Percentiles rank a stretch among this genome's conserved stretches.
Evolutionary conservation across 805 yeast species (phyloP).

Genomic region (Yarrowia yakushimensis): DNA sequence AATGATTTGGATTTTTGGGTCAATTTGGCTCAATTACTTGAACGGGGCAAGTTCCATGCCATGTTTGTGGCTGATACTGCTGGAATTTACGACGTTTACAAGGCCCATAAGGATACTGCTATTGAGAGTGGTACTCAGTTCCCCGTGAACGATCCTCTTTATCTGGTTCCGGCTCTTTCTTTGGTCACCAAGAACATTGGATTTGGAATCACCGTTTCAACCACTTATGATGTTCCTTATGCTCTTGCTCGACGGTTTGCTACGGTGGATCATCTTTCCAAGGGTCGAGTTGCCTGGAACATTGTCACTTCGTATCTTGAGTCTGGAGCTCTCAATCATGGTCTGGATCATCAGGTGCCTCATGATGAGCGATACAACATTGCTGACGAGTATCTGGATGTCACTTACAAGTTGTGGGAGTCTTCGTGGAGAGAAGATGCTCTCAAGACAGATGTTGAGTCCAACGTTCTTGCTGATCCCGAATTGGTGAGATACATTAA

Average conservation of each 20-base stretch:
- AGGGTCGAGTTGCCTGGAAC: conserved; percentile 50
- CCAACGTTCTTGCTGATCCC: conserved; percentile 35
- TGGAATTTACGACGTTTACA: conserved; percentile 43
- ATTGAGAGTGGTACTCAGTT: conserved; percentile 39
- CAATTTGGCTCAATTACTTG: conserved; percentile 41
- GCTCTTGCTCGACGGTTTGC: conserved; percentile 46
- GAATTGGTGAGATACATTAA: conserved; percentile 43
- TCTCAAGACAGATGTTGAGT: conserved; percentile 34
- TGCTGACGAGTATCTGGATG: conserved; percentile 44
- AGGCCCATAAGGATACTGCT: conserved; percentile 38
- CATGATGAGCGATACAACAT: conserved; percentile 44
- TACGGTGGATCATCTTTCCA: conserved; percentile 45
- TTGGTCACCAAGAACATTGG: conserved; percentile 42
- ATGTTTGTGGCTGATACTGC: conserved; percentile 44
- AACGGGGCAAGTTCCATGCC: conserved; percentile 41
- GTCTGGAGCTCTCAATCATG: conserved; percentile 44
- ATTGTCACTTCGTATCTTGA: conserved; percentile 46
- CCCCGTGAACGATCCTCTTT: conserved; percentile 44
- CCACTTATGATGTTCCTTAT: conserved; percentile 45
- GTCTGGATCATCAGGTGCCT: conserved; percentile 40
- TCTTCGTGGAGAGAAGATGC: conserved; percentile 49
- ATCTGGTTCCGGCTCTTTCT: conserved; percentile 44
- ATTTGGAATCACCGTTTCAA: conserved; percentile 45
- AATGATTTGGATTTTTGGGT: conserved; percentile 41
- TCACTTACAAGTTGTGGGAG: conserved; percentile 42